Evolutionary conservation across 2,329 filamentous ascomycete species (phyloP).

Genomic region (Clathrospora elynae): DNA sequence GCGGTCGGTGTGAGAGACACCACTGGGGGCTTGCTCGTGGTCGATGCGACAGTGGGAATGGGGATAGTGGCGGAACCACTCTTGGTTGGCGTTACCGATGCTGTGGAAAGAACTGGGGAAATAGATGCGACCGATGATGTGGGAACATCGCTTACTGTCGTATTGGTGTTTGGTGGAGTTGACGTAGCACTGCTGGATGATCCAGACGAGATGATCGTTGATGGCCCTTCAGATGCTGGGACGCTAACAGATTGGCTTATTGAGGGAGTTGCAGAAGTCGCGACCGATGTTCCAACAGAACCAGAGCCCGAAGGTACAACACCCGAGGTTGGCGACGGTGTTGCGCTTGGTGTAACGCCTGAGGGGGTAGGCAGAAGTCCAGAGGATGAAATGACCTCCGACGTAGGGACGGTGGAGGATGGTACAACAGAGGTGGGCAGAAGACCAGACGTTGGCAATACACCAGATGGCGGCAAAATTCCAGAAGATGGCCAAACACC

Average conservation of each 20-base stretch:
- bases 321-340: slow-evolving; percentile 7
- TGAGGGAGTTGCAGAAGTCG: slow-evolving; percentile 10
- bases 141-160: slow-evolving; percentile 16
- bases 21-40: slow-evolving; percentile 34
- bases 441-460: slow-evolving; percentile 12
- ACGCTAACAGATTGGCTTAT: slow-evolving; percentile 18
- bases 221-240: slow-evolving; percentile 24
- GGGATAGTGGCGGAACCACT: slow-evolving; percentile 20
- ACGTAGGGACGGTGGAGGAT: slow-evolving; percentile 3
- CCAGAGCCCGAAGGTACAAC: slow-evolving; percentile 12
- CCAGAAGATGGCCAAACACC: slow-evolving; percentile 9
- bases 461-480: slow-evolving; percentile 4
- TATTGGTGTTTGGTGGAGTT: slow-evolving; percentile 15
- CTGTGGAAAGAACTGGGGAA: neutral
- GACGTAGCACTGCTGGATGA: slow-evolving; percentile 13
- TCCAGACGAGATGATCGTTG: slow-evolving; percentile 14
- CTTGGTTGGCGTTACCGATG: slow-evolving; percentile 2
- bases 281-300: slow-evolving; percentile 13
- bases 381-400: slow-evolving; percentile 6
- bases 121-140: slow-evolving; percentile 6
- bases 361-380: slow-evolving; percentile 16
- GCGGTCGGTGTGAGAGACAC: slow-evolving; percentile 55
- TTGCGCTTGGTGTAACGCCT: slow-evolving; percentile 12
- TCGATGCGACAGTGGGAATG: slow-evolving; percentile 23
- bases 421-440: neutral